These are phyloP conservation scores for Beauveria australis DNA, from an alignment of 2,329 filamentous ascomycete species.

Conservation along the genomic window DNA sequence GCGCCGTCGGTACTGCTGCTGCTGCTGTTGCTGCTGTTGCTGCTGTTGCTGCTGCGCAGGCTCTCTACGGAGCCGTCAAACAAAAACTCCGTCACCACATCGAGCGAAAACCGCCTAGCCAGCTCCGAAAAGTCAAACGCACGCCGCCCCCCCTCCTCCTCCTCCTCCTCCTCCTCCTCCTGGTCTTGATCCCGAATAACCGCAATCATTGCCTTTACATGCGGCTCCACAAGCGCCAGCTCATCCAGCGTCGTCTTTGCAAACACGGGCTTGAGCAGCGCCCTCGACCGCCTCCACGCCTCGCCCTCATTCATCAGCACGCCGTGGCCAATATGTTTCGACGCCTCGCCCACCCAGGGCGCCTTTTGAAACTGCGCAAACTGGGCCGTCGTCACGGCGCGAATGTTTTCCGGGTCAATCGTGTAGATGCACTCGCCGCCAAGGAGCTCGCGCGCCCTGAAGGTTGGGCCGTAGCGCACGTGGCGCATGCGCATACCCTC, in stretches of 20 bases:
- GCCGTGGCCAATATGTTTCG: constrained; percentile 9
- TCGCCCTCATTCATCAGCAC: constrained; percentile 9
- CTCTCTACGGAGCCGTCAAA: constrained; percentile 4
- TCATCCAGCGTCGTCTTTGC: constrained; percentile 5
- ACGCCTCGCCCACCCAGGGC: constrained; percentile 6
- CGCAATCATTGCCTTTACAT: not conserved
- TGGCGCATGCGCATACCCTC: constrained; percentile 6
- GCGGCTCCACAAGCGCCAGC: constrained; percentile 2
- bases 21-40: not conserved
- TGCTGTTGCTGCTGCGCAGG: not conserved
- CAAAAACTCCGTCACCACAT: constrained; percentile 9
- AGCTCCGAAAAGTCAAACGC: constrained; percentile 6
- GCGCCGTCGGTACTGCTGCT: not conserved
- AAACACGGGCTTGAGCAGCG: constrained; percentile 4
- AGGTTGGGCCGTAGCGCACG: not conserved
- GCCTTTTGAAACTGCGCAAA: constrained; percentile 6
- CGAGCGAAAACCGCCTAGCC: constrained; percentile 3
- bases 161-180: too few relatives aligned
- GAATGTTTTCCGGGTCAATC: constrained; percentile 7
- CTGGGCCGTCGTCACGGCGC: constrained; percentile 4
- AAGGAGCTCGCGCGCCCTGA: not conserved
- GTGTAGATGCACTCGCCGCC: constrained; percentile 9
- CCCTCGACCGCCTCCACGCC: not conserved
- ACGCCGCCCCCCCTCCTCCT: not conserved
- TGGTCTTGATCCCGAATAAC: not conserved